phyloP scores from a whole-genome alignment of 495 filamentous ascomycete species.

The Cenococcum geophilum region DNA sequence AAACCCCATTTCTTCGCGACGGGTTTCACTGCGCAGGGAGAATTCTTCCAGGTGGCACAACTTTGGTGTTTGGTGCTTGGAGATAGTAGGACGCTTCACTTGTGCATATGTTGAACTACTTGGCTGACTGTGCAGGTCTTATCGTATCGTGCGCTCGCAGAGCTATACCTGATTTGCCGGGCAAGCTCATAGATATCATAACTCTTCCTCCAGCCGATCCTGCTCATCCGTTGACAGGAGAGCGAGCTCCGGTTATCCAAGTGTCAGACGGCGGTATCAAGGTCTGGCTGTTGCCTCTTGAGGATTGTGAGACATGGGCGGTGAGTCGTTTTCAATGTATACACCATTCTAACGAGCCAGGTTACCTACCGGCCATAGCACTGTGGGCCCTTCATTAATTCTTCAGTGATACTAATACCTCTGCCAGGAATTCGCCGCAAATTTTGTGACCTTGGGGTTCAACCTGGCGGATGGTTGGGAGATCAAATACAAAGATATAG shows the following conservation, averaged over 20 bases:
- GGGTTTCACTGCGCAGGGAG: constrained; percentile 1
- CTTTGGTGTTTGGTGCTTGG: constrained; percentile 15
- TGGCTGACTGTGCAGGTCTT: neutral
- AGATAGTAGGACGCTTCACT: constrained; percentile 1
- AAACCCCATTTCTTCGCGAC: constrained; percentile 2
- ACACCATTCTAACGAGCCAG: neutral
- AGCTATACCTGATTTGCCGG: constrained; percentile 8
- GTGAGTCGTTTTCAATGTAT: constrained; percentile 3
- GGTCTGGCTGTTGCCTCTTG: constrained; percentile 12
- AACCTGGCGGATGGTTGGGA: constrained; percentile 14
- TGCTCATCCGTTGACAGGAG: constrained; percentile 1
- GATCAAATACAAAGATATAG: constrained; percentile 8
- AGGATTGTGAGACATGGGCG: constrained; percentile 12
- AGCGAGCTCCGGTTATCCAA: constrained; percentile 4
- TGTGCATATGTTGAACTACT: neutral
- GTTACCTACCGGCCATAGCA: neutral
- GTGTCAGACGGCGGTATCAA: constrained; percentile 10
- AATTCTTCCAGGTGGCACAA: constrained; percentile 15
- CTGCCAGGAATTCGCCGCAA: constrained; percentile 5
- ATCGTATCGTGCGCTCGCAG: constrained; percentile 6
- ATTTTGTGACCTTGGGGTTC: constrained; percentile 8
- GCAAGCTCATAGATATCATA: constrained; percentile 3
- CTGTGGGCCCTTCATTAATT: neutral
- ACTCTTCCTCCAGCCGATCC: constrained; percentile 10
- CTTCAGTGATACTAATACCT: neutral